Evolutionary conservation across 192 early-diverging fungal species (phyloP).

Genomic region (Backusella australiensis): DNA sequence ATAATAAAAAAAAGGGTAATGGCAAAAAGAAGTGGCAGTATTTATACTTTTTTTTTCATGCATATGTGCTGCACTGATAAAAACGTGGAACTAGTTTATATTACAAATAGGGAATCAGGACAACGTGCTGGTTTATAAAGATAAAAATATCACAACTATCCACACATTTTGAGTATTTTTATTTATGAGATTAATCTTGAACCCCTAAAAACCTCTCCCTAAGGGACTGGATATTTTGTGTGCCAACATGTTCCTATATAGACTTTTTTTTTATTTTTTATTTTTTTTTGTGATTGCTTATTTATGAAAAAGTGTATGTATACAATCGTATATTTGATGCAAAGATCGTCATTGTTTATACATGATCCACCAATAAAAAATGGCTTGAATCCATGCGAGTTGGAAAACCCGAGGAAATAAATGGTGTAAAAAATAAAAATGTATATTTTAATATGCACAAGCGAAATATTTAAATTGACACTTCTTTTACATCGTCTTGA

Average conservation of each 20-base stretch:
- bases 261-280: background rate
- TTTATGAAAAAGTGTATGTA: too few relatives aligned
- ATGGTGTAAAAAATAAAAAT: background rate
- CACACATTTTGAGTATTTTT: background rate
- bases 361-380: background rate
- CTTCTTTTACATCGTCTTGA: background rate
- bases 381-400: background rate
- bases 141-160: background rate
- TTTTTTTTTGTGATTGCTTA: background rate
- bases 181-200: background rate
- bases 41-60: background rate
- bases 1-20: constrained; percentile 12
- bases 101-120: background rate
- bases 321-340: background rate
- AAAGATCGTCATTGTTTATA: constrained; percentile 2
- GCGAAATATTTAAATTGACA: background rate
- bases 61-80: background rate
- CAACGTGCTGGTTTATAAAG: background rate
- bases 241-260: background rate
- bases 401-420: background rate
- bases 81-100: background rate
- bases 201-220: background rate
- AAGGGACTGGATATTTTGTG: background rate
- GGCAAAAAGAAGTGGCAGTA: background rate
- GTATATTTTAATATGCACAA: background rate